phyloP scores from a whole-genome alignment of 495 filamentous ascomycete species.

The Neurospora intermedia region DNA sequence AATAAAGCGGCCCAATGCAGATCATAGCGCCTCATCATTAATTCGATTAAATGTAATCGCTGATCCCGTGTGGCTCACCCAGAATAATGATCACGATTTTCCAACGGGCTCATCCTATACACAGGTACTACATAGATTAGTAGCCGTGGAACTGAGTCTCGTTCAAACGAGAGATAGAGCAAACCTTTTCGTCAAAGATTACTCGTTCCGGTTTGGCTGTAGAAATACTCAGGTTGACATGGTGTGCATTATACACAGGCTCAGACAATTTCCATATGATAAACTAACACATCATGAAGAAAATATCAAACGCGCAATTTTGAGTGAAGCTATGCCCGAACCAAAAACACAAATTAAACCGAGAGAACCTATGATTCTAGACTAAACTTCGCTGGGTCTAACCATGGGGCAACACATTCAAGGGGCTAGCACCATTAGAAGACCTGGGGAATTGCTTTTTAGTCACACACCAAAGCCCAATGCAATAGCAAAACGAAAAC shows the following conservation, averaged over 20 bases:
- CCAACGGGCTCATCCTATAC: background rate
- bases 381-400: slow-evolving; percentile 15
- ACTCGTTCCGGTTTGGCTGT: background rate
- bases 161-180: background rate
- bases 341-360: background rate
- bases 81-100: background rate
- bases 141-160: background rate
- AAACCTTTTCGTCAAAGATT: background rate
- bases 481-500: slow-evolving; percentile 22
- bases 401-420: slow-evolving; percentile 11
- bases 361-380: slow-evolving; percentile 8
- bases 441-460: slow-evolving; percentile 12
- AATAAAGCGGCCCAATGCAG: background rate
- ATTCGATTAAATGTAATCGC: background rate
- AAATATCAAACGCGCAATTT: background rate
- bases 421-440: slow-evolving; percentile 3
- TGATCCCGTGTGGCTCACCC: background rate
- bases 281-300: background rate
- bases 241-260: background rate
- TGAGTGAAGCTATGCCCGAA: background rate
- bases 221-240: background rate
- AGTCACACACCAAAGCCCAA: slow-evolving; percentile 24
- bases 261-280: background rate
- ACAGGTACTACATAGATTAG: background rate
- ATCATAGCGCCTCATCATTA: background rate